Evolutionary conservation across 257 asterid species (phyloP).

Genomic region (Dorcoceras hygrometricum): DNA sequence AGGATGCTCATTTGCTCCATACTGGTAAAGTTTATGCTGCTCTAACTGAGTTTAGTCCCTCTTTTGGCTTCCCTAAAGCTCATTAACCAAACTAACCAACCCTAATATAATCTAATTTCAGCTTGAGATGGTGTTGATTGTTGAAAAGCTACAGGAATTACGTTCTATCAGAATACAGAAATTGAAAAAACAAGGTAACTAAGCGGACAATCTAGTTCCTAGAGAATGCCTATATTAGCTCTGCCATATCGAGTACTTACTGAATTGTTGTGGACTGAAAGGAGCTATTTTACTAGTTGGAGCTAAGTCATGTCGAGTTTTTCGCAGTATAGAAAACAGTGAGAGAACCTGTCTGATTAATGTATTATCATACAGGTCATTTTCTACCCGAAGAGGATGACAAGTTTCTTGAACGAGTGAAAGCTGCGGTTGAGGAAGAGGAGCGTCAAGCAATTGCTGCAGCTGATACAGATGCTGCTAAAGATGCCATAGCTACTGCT

Average conservation of each 20-base stretch:
- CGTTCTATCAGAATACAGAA: conserved; percentile 83
- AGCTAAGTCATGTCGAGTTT: conserved; percentile 7
- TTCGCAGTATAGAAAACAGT: conserved; percentile 9
- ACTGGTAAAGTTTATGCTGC: conserved; percentile 14
- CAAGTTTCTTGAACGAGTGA: conserved; percentile 88
- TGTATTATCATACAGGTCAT: conserved; percentile 52
- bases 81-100: conserved; percentile 4
- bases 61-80: conserved; percentile 16
- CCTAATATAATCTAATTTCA: conserved; percentile 33
- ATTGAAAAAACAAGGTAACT: conserved; percentile 86
- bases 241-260: conserved; percentile 1
- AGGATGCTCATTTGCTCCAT: conserved; percentile 13
- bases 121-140: conserved; percentile 89
- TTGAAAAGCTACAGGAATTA: conserved; percentile 90
- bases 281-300: background rate
- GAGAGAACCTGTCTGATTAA: conserved; percentile 18
- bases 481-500: conserved; percentile 78
- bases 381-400: conserved; percentile 96
- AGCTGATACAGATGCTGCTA: conserved; percentile 76
- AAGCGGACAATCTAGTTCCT: conserved; percentile 13
- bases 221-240: background rate
- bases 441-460: conserved; percentile 78
- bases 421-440: conserved; percentile 98
- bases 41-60: conserved; percentile 6
- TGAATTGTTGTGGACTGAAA: conserved; percentile 8